phyloP scores from a whole-genome alignment of 2,329 filamentous ascomycete species.

The Chaetomium sp. region DNA sequence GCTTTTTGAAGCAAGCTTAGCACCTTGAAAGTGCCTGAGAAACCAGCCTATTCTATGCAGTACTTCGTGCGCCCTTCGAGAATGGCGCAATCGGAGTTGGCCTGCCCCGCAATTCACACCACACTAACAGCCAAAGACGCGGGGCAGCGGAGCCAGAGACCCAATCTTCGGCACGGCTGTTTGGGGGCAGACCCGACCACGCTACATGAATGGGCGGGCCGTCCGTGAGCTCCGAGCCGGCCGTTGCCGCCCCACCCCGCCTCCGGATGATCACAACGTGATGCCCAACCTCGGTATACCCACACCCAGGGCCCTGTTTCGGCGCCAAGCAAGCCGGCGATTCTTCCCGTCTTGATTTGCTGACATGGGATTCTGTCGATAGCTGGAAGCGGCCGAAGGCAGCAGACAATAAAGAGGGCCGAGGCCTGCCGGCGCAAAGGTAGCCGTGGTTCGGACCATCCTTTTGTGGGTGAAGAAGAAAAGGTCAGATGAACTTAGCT shows the following conservation, averaged over 20 bases:
- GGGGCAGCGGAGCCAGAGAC: slow-evolving; percentile 22
- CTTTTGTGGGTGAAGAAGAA: not conserved
- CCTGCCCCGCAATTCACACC: slow-evolving; percentile 28
- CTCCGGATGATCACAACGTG: not conserved
- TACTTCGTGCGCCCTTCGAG: slow-evolving; percentile 12
- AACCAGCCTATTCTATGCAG: slow-evolving; percentile 22
- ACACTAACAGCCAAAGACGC: slow-evolving; percentile 12
- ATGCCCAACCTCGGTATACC: not conserved
- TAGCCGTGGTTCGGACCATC: not conserved
- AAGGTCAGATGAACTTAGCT: not conserved
- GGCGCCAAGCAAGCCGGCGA: not conserved
- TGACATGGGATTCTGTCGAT: not conserved
- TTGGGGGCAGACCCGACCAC: slow-evolving; percentile 13
- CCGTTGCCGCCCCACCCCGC: not conserved
- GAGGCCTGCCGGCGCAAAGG: not conserved
- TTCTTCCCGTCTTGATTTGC: not conserved
- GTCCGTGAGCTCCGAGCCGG: slow-evolving; percentile 8
- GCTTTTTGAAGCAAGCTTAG: slow-evolving; percentile 1
- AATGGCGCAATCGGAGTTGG: slow-evolving; percentile 43
- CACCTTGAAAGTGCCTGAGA: slow-evolving; percentile 3
- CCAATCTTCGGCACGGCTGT: slow-evolving; percentile 18
- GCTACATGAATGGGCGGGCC: not conserved
- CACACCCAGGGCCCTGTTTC: not conserved
- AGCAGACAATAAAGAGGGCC: no score
- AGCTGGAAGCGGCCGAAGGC: not conserved